Evolutionary conservation across 2,329 filamentous ascomycete genomes (phyloP).

Genomic region (Albophoma yamanashiensis): DNA sequence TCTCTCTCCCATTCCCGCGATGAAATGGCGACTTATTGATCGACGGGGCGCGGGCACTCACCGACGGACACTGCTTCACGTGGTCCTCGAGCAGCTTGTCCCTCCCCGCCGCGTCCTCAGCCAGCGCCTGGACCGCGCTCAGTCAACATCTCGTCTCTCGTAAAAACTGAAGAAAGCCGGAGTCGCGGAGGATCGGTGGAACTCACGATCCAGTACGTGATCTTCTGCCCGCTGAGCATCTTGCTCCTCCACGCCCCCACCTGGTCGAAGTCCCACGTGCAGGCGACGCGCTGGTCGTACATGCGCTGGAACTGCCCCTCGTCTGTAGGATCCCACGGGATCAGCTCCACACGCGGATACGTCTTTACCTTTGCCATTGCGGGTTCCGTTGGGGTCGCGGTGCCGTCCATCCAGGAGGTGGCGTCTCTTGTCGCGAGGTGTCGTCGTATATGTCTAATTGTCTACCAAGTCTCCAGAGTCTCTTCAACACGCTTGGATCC

Average conservation of each 20-base stretch:
- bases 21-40: no score
- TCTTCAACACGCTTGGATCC: background rate
- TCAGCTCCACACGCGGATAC: slow-evolving; percentile 18
- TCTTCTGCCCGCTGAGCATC: slow-evolving; percentile 21
- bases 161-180: no score
- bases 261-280: slow-evolving; percentile 30
- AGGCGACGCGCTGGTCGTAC: slow-evolving; percentile 31
- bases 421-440: background rate
- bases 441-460: background rate
- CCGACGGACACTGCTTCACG: slow-evolving; percentile 17
- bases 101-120: slow-evolving; percentile 15
- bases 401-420: background rate
- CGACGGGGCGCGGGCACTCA: no score
- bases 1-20: no score
- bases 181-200: no score
- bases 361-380: background rate
- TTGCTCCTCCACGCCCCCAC: slow-evolving; percentile 23
- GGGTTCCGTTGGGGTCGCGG: background rate
- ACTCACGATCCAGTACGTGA: slow-evolving; percentile 30
- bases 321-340: slow-evolving; percentile 32
- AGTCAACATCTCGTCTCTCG: background rate
- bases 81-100: slow-evolving; percentile 20
- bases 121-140: background rate
- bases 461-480: background rate
- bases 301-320: slow-evolving; percentile 28